Percentiles rank a stretch among this genome's conserved stretches.
These are phyloP conservation scores for Perkinsus olseni DNA, from an alignment of 169 alveolate genomes.

Conservation along the genomic window DNA sequence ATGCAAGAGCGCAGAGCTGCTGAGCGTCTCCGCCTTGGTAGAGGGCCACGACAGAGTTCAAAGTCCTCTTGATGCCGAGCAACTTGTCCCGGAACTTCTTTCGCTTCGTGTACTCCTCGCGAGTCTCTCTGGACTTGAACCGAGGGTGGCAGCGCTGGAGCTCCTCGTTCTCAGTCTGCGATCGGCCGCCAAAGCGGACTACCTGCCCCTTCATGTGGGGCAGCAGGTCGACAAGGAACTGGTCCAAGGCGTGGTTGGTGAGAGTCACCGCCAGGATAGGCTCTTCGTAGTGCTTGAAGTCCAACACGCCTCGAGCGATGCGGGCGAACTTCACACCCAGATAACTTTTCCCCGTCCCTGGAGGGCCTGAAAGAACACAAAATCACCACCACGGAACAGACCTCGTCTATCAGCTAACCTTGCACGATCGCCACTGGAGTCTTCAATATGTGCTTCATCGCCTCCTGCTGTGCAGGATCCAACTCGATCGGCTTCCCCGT, in stretches of 20 bases:
- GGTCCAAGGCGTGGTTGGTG: background rate
- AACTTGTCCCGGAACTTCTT: background rate
- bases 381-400: background rate
- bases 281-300: background rate
- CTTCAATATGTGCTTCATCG: background rate
- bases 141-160: background rate
- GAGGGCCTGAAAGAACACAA: background rate
- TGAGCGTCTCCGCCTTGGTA: background rate
- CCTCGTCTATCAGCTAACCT: background rate
- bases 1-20: background rate
- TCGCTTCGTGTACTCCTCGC: background rate
- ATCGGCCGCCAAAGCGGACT: background rate
- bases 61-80: background rate
- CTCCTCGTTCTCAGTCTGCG: background rate
- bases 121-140: background rate
- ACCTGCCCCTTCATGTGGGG: background rate
- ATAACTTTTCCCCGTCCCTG: background rate
- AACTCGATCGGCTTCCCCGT: background rate
- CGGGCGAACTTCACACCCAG: background rate
- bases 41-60: background rate
- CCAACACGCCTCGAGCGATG: background rate
- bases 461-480: background rate
- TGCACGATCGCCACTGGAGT: background rate
- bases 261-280: background rate
- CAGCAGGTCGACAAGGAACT: background rate